These are phyloP conservation scores for Silene coronaria DNA, from an alignment of 179 eudicot genomes.

Conservation along the genomic window DNA sequence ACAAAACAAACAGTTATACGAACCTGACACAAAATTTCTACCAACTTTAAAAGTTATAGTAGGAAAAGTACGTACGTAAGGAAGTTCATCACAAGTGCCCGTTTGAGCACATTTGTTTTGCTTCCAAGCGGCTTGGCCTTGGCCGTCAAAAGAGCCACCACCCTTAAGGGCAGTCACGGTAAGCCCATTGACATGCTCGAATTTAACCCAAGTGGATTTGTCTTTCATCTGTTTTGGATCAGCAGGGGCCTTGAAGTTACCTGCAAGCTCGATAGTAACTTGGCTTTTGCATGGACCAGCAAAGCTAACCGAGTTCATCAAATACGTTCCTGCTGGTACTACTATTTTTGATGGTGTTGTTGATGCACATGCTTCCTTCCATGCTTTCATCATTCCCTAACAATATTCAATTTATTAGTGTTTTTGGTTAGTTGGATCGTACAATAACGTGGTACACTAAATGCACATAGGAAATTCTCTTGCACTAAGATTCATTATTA, in stretches of 20 bases:
- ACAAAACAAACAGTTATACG: background rate
- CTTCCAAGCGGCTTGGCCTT: too few species aligned
- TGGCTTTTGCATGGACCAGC: conserved; percentile 40
- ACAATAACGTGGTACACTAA: too few species aligned
- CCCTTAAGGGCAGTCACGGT: background rate
- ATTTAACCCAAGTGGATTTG: background rate
- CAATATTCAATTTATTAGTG: too few species aligned
- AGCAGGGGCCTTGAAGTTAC: conserved; percentile 32
- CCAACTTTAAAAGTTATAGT: too few species aligned
- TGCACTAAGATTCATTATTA: too few species aligned
- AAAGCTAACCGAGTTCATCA: conserved; percentile 17
- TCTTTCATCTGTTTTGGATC: conserved; percentile 8
- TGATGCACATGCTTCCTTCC: conserved; percentile 38
- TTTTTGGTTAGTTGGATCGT: too few species aligned
- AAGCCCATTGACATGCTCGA: background rate
- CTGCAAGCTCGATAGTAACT: conserved; percentile 25
- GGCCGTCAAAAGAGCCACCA: too few species aligned
- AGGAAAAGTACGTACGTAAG: conserved; percentile 18
- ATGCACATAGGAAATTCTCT: too few species aligned
- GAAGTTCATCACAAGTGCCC: background rate
- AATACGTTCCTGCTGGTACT: conserved; percentile 26
- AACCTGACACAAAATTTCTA: background rate
- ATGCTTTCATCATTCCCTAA: conserved; percentile 26
- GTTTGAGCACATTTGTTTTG: too few species aligned
- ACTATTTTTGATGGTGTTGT: conserved; percentile 15